phyloP scores from a whole-genome alignment of 2,329 filamentous ascomycete genomes.

The Ampelomyces quisqualis region DNA sequence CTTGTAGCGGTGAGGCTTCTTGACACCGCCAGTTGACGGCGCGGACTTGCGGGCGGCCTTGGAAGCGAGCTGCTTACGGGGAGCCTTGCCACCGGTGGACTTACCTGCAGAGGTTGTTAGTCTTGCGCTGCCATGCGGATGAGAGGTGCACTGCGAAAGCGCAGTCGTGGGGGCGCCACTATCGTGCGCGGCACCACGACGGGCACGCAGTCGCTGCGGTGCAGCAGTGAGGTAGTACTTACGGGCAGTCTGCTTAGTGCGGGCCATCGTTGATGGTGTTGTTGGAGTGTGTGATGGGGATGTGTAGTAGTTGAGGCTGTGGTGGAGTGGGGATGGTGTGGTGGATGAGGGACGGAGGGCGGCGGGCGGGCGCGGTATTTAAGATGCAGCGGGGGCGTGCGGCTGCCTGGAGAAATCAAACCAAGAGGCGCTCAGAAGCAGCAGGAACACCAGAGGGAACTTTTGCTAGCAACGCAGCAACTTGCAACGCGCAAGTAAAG shows the following conservation, averaged over 20 bases:
- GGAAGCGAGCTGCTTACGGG: constrained; percentile 95
- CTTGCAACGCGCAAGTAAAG: constrained; percentile 24
- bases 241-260: constrained; percentile 59
- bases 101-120: constrained; percentile 59
- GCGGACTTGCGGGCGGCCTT: constrained; percentile 99
- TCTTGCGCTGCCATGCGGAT: constrained; percentile 11
- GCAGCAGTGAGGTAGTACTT: constrained; percentile 46
- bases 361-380: constrained; percentile 43
- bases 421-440: constrained; percentile 26
- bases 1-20: constrained; percentile 59
- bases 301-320: constrained; percentile 24
- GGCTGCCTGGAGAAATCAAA: constrained; percentile 42
- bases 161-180: too few species aligned
- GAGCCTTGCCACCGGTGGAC: constrained; percentile 71
- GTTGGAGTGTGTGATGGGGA: constrained; percentile 16
- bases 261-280: constrained; percentile 48
- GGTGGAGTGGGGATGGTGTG: constrained; percentile 32
- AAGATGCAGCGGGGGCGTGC: constrained; percentile 38
- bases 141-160: too few species aligned
- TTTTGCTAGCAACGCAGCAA: constrained; percentile 21
- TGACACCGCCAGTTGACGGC: constrained; percentile 79
- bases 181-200: too few species aligned
- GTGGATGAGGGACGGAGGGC: constrained; percentile 40
- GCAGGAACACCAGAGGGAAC: constrained; percentile 30
- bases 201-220: constrained; percentile 23